Conservation (phyloP, 2,329 filamentous ascomycete species). For the Colletotrichum sp. region DNA sequence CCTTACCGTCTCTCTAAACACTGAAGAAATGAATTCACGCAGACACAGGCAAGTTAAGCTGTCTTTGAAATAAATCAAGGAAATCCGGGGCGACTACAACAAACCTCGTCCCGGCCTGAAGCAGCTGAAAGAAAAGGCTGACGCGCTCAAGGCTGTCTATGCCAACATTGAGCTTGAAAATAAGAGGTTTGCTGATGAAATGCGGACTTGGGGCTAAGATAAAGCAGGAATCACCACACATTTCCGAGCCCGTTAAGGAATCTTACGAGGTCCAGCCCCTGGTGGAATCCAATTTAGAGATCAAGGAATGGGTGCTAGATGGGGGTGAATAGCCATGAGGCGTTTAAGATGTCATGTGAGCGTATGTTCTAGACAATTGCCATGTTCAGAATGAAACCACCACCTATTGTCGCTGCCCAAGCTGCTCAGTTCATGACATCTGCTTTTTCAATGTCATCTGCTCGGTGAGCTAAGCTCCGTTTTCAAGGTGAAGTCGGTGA, state of each 20-base stretch:
- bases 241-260: neutral
- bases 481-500: neutral
- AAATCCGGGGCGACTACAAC: accelerated
- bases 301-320: neutral
- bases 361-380: neutral
- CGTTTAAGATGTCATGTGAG: neutral
- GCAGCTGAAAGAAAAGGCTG: neutral
- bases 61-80: accelerated
- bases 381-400: neutral
- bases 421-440: neutral
- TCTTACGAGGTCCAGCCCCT: neutral
- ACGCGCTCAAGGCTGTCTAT: neutral
- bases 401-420: neutral
- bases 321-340: neutral
- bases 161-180: neutral
- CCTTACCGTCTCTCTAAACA: accelerated
- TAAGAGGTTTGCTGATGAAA: neutral
- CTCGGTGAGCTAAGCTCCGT: neutral
- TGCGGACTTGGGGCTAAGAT: neutral
- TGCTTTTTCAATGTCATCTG: neutral
- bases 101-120: neutral
- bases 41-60: accelerated
- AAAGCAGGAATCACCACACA: neutral
- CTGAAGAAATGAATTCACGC: accelerated
- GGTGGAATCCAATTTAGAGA: accelerated